phyloP scores from a whole-genome alignment of 2,329 filamentous ascomycete species.

The Pezicula neosporulosa region DNA sequence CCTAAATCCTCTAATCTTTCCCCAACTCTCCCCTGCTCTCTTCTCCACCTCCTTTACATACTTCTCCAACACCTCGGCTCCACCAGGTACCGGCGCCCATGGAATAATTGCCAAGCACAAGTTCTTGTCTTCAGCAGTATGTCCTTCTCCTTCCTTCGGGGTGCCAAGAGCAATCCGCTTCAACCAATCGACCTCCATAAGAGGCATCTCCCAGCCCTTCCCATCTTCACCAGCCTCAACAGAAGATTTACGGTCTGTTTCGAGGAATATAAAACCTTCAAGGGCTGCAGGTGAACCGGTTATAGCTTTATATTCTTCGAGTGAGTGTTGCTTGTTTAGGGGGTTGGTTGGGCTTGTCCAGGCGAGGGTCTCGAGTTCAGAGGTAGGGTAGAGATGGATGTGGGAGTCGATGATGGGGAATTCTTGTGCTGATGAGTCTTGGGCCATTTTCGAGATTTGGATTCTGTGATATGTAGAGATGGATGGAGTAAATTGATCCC shows the following conservation, averaged over 20 bases:
- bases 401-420: conserved; percentile 79
- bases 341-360: conserved; percentile 62
- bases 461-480: too few relatives aligned
- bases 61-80: conserved; percentile 51
- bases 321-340: conserved; percentile 37
- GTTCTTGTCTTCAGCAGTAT: conserved; percentile 44
- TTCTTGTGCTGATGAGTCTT: background rate
- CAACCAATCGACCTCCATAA: conserved; percentile 70
- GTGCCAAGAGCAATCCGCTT: conserved; percentile 61
- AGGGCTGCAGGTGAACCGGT: conserved; percentile 36
- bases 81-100: conserved; percentile 79
- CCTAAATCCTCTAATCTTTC: conserved; percentile 71
- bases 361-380: conserved; percentile 61
- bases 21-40: conserved; percentile 59
- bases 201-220: conserved; percentile 62
- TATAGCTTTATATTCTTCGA: conserved; percentile 24
- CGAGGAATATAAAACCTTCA: conserved; percentile 76
- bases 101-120: conserved; percentile 70
- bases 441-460: background rate
- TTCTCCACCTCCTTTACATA: conserved; percentile 64
- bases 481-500: too few relatives aligned
- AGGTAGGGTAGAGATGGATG: conserved; percentile 79
- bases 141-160: conserved; percentile 55
- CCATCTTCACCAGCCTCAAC: conserved; percentile 43
- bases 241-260: conserved; percentile 72